Evolutionary conservation across 352 stramenopile genomes (phyloP).

Genomic region (Achlya hypogyna): DNA sequence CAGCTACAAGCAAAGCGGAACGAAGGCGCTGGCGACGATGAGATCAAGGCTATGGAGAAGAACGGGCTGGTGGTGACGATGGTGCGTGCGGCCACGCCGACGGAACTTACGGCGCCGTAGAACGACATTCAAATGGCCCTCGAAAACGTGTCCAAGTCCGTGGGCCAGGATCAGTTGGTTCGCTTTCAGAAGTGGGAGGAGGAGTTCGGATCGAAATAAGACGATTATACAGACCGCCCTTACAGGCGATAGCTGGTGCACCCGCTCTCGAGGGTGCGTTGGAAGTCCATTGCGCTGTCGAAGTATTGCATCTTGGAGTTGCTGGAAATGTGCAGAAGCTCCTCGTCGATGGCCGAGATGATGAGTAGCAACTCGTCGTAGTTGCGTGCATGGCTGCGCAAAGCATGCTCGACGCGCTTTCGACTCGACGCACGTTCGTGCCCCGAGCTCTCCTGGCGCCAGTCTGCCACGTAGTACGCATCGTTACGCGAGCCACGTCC

Average conservation of each 20-base stretch:
- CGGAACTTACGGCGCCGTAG: background rate
- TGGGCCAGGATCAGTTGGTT: constrained; percentile 36
- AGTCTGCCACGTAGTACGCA: constrained; percentile 23
- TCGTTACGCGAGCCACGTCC: constrained; percentile 20
- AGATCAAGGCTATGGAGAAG: constrained; percentile 47
- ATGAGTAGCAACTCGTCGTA: constrained; percentile 58
- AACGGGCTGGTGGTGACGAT: constrained; percentile 35
- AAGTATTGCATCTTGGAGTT: constrained; percentile 57
- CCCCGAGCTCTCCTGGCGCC: constrained; percentile 46
- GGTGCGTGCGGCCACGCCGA: background rate
- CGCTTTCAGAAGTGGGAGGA: constrained; percentile 38
- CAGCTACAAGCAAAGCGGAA: constrained; percentile 19
- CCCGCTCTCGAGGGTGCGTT: constrained; percentile 6
- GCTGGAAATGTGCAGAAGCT: constrained; percentile 67
- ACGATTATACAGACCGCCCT: background rate
- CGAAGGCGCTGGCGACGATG: constrained; percentile 41
- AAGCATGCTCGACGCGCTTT: constrained; percentile 49
- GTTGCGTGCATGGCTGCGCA: constrained; percentile 44
- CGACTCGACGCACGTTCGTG: constrained; percentile 51
- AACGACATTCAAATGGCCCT: constrained; percentile 31
- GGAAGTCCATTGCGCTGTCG: constrained; percentile 23
- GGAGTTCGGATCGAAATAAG: constrained; percentile 35
- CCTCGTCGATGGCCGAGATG: constrained; percentile 62
- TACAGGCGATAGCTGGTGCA: constrained; percentile 9
- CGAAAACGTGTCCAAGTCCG: constrained; percentile 42